Evolutionary conservation across 139 green algal genomes (phyloP).

Genomic region (Picochlorum sp.): DNA sequence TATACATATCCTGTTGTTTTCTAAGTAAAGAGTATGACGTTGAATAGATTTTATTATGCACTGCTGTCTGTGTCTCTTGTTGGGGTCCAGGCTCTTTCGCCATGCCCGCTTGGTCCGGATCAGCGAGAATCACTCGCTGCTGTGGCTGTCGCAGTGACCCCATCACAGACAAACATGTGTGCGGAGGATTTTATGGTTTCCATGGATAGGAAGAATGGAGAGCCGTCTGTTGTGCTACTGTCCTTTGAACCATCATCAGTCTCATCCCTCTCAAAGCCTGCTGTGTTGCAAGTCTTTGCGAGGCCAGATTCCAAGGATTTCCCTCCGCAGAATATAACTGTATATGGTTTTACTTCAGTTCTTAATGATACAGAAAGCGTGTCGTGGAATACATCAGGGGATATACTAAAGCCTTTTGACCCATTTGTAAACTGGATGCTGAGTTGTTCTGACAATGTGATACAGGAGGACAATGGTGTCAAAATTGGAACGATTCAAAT

Average conservation of each 20-base stretch:
- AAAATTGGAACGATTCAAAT: background rate
- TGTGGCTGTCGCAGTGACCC: background rate
- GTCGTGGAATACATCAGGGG: conserved; percentile 1
- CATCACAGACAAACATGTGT: conserved; percentile 1
- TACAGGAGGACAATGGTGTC: background rate
- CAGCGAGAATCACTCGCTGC: background rate
- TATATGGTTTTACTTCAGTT: background rate
- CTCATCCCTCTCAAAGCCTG: background rate
- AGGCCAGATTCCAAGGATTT: background rate
- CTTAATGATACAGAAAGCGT: background rate
- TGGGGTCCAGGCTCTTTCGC: background rate
- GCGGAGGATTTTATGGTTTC: conserved; percentile 1
- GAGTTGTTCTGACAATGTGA: conserved; percentile 1
- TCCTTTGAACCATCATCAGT: background rate
- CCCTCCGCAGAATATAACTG: background rate
- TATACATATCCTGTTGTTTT: no score
- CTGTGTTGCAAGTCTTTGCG: background rate
- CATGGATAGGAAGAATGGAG: background rate
- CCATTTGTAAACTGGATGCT: background rate
- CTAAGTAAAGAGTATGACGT: conserved; percentile 4
- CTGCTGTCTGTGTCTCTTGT: conserved; percentile 1
- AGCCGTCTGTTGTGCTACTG: background rate
- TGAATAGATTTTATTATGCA: background rate
- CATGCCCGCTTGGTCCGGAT: background rate
- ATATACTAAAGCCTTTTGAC: conserved; percentile 3